phyloP scores from a whole-genome alignment of 176 grass and related monocot species.

The barley (Hordeum vulgare) region MorexV3_pseudomolecules_assembly NC_058522.1:169588933-169589432 shows the following conservation, averaged over 20 bases:
- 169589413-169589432: not conserved
- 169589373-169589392: not conserved
- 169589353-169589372: not conserved
- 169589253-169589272: too few species aligned
- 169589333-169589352: too few species aligned
- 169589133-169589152: not conserved
- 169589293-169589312: not conserved
- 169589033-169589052: not conserved
- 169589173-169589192: not conserved
- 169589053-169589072: not conserved
- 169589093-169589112: not conserved
- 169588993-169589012: too few species aligned
- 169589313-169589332: not conserved
- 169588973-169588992: too few species aligned
- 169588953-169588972: too few species aligned
- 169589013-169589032: not conserved
- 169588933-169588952: too few species aligned
- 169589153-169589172: not conserved
- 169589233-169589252: not conserved
- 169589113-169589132: not conserved
- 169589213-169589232: not conserved
- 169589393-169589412: not conserved
- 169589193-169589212: not conserved
- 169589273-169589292: not conserved
- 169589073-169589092: not conserved